Evolutionary conservation across 345 rosid genomes (phyloP), one percentile per base, ranked within the genome.

Genomic region (Camelina laxa): DNA sequence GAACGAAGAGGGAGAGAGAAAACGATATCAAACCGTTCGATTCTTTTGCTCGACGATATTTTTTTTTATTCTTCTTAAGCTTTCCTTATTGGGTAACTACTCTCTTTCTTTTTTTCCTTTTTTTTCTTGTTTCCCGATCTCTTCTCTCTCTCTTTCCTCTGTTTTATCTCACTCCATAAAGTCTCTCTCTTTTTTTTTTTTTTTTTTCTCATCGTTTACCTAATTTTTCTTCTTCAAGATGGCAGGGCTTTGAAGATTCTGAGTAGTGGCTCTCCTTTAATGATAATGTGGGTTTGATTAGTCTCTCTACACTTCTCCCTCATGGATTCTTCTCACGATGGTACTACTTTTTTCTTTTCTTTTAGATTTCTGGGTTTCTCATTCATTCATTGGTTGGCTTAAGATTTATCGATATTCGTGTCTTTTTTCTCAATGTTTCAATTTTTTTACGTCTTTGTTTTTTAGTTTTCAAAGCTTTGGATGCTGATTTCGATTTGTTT

Each of bases 311-410:
- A 60, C 35, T 38, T 74, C 17, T 75, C 15, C 19, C 30, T 48
- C 65, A 76, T 76, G 80, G 80, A 63, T 76, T 76, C 80, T 70
- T 70, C 80, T 63, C 80, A 9, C 2, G 65, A 70, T 56, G 80
- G 80, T 76, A 76, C 30, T 24, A 27, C 30, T 27, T 27, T 9
- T 24, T 4, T 4, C 33, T 6, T 38, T 75, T n/a, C n/a, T n/a
- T n/a, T 30, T 27, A 4, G 47, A 51, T 67, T 74, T 67, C 72
- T 66, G 67, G 49, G 57, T 75, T 75, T 27, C 30, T 27, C 30
- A 4, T 27, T 27, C 30, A 27, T 27, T 69, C 74, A 42, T 70
- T 36, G 27, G 65, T 70, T 70, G 65, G 54, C 60, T 69, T 54
- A 35, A 76, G 59, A 76, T 76, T 64, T 63, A 62, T 70, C 71